Base-by-base conservation (phyloP, 1,284 basidiomycete genomes). In the Kwoniella shivajii region DNA sequence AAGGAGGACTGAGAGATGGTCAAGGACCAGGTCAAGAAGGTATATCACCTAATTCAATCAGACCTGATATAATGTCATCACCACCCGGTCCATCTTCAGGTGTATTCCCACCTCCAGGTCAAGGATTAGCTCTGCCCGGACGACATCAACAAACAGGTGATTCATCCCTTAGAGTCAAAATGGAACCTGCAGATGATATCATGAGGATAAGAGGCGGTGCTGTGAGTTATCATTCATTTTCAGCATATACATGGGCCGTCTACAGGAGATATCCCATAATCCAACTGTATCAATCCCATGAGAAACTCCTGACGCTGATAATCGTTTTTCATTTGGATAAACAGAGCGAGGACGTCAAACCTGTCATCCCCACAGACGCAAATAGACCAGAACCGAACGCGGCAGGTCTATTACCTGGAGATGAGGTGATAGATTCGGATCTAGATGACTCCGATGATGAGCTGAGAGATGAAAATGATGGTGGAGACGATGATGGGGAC, bases 401-500 rank as follows among this genome's bases (percentile, higher is more conserved):
- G 20, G 72, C 75, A 6, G 78, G 78, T 20, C 66, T 79, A 29
- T 61, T 77, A 30, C 78, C 79, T 24, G 80, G 82, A 54, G 80
- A 82, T 39, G 93, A 99, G 72, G 90, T 89, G 26, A 97, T 99
- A 72, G 94, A 95, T 69, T 94, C 90, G 56, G 95, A 99, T 72
- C 79, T 99, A 44, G 95, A 99, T 77, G 95, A 98, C 71, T 91
- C 90, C 1, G 73, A 78, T 6, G 87, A 86, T 34, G 88, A 86
- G 46, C 85, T 88, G 47, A 87, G 82, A 46, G 77, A 78, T 37
- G 77, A 76, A 31, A 77, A 64, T 2, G 77, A 79, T 18, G 80
- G 74, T 10, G 79, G 76, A 7, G 77, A 78, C 7, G 80, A 79
- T 10, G 81, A 79, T 14, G 78, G 76, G 20, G 77, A 60, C 80